A percentile compares a stretch with the other conserved stretches of the same genome.
Evolutionary conservation across 805 yeast genomes (phyloP).

Genomic region (Saccharomycopsis babjevae): DNA sequence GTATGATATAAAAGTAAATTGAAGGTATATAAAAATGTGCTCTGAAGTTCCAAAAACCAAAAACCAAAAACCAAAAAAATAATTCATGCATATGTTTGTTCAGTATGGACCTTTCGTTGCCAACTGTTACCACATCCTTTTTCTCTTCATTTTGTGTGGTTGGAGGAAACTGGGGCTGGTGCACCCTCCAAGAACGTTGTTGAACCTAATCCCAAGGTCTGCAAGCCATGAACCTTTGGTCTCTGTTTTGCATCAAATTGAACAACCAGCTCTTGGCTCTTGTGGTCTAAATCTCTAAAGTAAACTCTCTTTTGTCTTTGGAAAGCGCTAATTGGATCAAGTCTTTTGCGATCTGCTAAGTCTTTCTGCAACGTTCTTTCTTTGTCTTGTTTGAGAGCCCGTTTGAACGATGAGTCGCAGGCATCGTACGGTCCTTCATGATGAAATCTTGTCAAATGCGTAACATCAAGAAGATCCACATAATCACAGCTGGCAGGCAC

Average conservation of each 20-base stretch:
- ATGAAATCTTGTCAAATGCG: constrained; percentile 90
- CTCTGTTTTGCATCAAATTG: constrained; percentile 66
- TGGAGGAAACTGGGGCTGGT: background rate
- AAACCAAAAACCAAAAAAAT: too few relatives aligned
- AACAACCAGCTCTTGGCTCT: constrained; percentile 36
- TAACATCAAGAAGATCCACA: constrained; percentile 89
- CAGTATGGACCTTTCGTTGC: too few relatives aligned
- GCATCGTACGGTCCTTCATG: constrained; percentile 99
- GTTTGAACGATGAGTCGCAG: constrained; percentile 94
- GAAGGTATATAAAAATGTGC: too few relatives aligned
- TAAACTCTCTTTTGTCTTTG: constrained; percentile 31
- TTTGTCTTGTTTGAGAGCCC: constrained; percentile 84
- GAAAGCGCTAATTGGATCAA: constrained; percentile 49
- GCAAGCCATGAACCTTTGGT: constrained; percentile 70
- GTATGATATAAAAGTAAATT: too few relatives aligned
- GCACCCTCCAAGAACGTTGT: constrained; percentile 2
- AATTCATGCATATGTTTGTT: too few relatives aligned
- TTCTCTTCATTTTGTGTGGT: background rate
- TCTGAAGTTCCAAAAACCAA: too few relatives aligned
- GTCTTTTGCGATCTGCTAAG: constrained; percentile 45
- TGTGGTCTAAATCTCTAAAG: constrained; percentile 6
- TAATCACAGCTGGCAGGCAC: constrained; percentile 44
- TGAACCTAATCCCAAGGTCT: constrained; percentile 65
- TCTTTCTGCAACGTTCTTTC: constrained; percentile 54
- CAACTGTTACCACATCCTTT: too few relatives aligned